These are phyloP conservation scores for Corylus avellana DNA, from an alignment of 306 rosid genomes.

Conservation along the genomic window DNA sequence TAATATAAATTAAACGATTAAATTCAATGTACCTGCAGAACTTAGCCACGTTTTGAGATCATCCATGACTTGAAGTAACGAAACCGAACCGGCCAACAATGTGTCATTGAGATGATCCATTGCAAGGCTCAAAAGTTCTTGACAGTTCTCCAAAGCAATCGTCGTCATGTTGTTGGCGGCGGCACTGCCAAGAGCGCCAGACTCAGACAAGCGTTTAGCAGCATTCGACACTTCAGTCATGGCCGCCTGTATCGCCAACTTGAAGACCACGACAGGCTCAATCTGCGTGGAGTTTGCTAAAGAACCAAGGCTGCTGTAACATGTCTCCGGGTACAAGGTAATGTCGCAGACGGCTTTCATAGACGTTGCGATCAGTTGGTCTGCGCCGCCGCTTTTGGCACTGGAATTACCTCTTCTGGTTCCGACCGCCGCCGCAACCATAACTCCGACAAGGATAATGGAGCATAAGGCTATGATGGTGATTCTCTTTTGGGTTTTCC, in stretches of 20 bases:
- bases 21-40: constrained; percentile 44
- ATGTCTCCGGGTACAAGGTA: constrained; percentile 58
- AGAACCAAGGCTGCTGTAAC: constrained; percentile 49
- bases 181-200: constrained; percentile 34
- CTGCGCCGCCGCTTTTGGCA: constrained; percentile 8
- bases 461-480: constrained; percentile 51
- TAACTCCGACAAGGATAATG: constrained; percentile 44
- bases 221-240: constrained; percentile 43
- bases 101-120: constrained; percentile 59
- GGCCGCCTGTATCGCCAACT: constrained; percentile 50
- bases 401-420: not conserved
- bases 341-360: constrained; percentile 70
- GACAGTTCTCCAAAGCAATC: constrained; percentile 52
- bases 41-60: constrained; percentile 79
- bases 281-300: constrained; percentile 30
- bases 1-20: no score
- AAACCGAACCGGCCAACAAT: constrained; percentile 24
- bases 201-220: constrained; percentile 27
- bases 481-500: constrained; percentile 53
- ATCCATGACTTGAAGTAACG: constrained; percentile 47
- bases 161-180: constrained; percentile 16
- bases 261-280: constrained; percentile 51
- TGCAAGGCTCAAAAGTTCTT: constrained; percentile 56
- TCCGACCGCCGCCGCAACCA: constrained; percentile 49
- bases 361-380: constrained; percentile 30